These are phyloP conservation scores for Globisporangium canariense DNA, from an alignment of 352 stramenopile genomes.

Conservation along the genomic window DNA sequence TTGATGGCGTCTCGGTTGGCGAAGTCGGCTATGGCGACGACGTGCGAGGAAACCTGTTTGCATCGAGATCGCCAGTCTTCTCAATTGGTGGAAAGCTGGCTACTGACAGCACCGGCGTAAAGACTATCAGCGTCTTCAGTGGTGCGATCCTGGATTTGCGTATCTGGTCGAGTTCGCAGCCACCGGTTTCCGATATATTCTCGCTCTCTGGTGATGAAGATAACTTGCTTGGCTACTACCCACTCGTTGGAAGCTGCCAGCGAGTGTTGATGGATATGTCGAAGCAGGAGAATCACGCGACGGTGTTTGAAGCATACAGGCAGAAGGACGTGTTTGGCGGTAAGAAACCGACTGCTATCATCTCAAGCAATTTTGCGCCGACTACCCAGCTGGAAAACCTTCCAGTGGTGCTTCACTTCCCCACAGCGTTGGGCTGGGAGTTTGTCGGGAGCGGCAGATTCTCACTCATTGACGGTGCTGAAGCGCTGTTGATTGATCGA, in stretches of 20 bases:
- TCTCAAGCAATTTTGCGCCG: conserved; percentile 29
- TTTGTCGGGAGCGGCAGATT: conserved; percentile 46
- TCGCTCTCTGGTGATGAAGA: conserved; percentile 37
- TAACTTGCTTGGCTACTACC: conserved; percentile 69
- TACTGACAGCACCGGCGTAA: conserved; percentile 25
- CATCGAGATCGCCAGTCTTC: conserved; percentile 31
- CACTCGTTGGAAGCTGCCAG: conserved; percentile 59
- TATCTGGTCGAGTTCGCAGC: conserved; percentile 45
- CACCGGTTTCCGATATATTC: conserved; percentile 6
- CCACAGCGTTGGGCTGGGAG: conserved; percentile 29
- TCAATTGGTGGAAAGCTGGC: conserved; percentile 48
- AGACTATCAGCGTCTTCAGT: conserved; percentile 40
- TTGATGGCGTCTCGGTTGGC: conserved; percentile 42
- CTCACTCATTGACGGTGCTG: conserved; percentile 25
- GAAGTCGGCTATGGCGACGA: conserved; percentile 25
- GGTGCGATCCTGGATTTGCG: conserved; percentile 67
- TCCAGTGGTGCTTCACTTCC: conserved; percentile 40
- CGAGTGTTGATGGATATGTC: conserved; percentile 68
- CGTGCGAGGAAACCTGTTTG: conserved; percentile 24
- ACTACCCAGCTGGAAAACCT: conserved; percentile 23
- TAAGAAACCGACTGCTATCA: conserved; percentile 1
- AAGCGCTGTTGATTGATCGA: conserved; percentile 26
- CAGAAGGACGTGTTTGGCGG: conserved; percentile 3
- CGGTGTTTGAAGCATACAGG: conserved; percentile 42
- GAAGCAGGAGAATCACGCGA: conserved; percentile 71